These are phyloP conservation scores for Dianthus caryophyllus DNA, from an alignment of 148 eudicot species.

Conservation along the genomic window DNA sequence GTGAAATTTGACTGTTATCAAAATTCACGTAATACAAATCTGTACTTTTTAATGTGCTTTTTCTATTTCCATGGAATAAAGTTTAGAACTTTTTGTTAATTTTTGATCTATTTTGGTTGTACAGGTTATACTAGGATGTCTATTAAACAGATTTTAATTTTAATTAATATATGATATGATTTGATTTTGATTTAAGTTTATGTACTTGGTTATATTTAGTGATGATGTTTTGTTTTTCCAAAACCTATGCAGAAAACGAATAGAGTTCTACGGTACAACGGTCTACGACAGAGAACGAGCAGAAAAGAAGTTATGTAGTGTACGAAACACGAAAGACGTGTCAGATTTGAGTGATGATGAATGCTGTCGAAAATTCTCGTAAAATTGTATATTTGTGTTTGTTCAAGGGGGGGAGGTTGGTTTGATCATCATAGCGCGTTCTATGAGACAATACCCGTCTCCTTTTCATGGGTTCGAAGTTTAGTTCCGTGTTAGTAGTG, in stretches of 20 bases:
- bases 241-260: constrained; percentile 18
- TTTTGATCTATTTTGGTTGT: too few relatives aligned
- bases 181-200: too few relatives aligned
- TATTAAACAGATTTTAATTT: too few relatives aligned
- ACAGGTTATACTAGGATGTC: too few relatives aligned
- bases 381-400: constrained; percentile 31
- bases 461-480: constrained; percentile 22
- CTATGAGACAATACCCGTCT: constrained; percentile 43
- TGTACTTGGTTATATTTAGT: too few relatives aligned
- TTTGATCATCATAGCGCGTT: constrained; percentile 5
- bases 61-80: too few relatives aligned
- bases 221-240: too few relatives aligned
- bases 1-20: too few relatives aligned
- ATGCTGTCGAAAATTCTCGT: constrained; percentile 14
- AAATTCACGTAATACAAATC: too few relatives aligned
- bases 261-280: constrained; percentile 24
- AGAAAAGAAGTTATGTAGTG: constrained; percentile 32
- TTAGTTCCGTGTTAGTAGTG: constrained; percentile 34
- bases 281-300: constrained; percentile 17
- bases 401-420: background rate
- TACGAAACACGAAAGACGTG: background rate
- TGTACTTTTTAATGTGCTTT: too few relatives aligned
- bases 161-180: too few relatives aligned
- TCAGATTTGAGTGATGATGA: background rate
- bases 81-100: too few relatives aligned